These are phyloP conservation scores for Rhodotorula sp. DNA, from an alignment of 1,284 basidiomycete species.

Conservation along the genomic window DNA sequence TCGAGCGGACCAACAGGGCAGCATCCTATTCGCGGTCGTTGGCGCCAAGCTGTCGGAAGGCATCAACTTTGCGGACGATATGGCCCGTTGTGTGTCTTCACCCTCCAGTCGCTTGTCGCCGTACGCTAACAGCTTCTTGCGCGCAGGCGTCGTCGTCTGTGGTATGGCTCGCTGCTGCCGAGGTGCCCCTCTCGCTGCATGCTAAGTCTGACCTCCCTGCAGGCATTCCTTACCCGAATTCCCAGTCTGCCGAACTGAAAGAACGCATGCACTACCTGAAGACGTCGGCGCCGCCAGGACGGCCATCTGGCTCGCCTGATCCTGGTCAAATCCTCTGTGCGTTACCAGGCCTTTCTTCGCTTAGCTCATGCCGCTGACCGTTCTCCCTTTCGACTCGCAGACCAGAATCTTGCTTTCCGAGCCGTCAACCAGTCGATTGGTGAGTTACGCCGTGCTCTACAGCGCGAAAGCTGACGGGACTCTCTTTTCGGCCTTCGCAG, in stretches of 20 bases:
- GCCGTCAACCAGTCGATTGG: constrained; percentile 96
- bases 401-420: constrained; percentile 43
- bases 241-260: constrained; percentile 80
- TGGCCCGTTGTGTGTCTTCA: constrained; percentile 21
- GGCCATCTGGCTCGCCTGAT: constrained; percentile 57
- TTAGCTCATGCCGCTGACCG: background rate
- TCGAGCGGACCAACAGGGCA: constrained; percentile 35
- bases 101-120: background rate
- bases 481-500: constrained; percentile 50
- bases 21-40: constrained; percentile 72
- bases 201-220: constrained; percentile 44
- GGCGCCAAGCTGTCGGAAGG: constrained; percentile 97
- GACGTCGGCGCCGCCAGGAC: constrained; percentile 44
- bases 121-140: no score
- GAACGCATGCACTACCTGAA: constrained; percentile 88
- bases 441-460: background rate
- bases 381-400: constrained; percentile 11
- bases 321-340: constrained; percentile 81
- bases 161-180: constrained; percentile 43
- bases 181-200: constrained; percentile 62
- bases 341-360: background rate
- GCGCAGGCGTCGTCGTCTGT: constrained; percentile 34
- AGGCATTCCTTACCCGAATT: constrained; percentile 91
- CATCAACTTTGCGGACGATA: constrained; percentile 76
- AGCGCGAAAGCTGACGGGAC: background rate